Conservation (phyloP, 1,139 yeast genomes). For the Yamadazyma mexicana region DNA sequence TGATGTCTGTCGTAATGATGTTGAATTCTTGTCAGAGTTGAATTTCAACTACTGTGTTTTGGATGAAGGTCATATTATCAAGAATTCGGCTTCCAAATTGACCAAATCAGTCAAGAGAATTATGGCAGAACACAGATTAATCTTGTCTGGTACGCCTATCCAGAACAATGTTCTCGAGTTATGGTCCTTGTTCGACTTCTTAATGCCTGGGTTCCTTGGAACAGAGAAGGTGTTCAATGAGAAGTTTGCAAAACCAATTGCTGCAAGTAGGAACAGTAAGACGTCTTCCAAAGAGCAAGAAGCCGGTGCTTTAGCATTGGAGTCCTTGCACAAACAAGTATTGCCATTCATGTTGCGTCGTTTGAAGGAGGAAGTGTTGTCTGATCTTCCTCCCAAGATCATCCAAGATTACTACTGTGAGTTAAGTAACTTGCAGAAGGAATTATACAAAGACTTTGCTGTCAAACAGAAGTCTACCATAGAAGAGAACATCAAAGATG, state of each 20-base stretch:
- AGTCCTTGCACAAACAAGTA: conserved; percentile 94
- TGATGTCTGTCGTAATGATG: conserved; percentile 94
- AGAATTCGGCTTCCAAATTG: conserved; percentile 84
- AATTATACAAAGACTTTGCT: conserved; percentile 88
- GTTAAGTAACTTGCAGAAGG: conserved; percentile 84
- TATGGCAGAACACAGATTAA: conserved; percentile 83
- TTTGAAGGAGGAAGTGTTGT: conserved; percentile 91
- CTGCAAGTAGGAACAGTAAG: conserved; percentile 88
- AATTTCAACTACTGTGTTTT: conserved; percentile 92
- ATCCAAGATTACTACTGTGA: conserved; percentile 98
- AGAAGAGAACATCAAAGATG: conserved; percentile 56
- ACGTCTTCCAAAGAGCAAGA: conserved; percentile 94
- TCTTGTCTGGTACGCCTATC: conserved; percentile 95
- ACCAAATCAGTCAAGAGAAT: conserved; percentile 84
- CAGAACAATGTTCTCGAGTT: conserved; percentile 95
- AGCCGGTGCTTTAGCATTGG: conserved; percentile 93
- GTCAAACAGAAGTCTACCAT: conserved; percentile 77
- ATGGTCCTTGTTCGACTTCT: conserved; percentile 95
- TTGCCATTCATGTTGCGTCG: conserved; percentile 95
- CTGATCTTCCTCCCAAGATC: conserved; percentile 96
- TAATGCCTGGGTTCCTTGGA: conserved; percentile 98
- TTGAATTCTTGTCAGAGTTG: conserved; percentile 55
- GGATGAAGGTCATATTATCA: conserved; percentile 97
- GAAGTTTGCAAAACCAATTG: conserved; percentile 94
- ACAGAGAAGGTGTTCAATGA: conserved; percentile 94